These are phyloP conservation scores for Angophora floribunda DNA, from an alignment of 345 rosid species.

Conservation along the genomic window DNA sequence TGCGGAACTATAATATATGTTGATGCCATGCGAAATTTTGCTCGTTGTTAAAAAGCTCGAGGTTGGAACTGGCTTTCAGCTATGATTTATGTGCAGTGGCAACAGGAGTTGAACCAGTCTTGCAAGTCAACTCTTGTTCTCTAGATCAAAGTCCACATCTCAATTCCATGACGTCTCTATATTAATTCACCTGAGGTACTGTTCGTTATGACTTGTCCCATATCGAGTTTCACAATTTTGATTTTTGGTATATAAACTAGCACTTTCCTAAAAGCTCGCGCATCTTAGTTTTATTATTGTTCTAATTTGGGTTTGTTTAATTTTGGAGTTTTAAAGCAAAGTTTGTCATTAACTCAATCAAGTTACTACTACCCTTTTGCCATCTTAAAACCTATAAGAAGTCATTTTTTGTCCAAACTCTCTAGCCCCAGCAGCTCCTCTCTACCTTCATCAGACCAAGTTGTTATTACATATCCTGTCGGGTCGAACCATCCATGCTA, in stretches of 20 bases:
- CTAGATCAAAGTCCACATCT: no score
- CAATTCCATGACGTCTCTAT: not conserved
- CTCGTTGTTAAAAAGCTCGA: not conserved
- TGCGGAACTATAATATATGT: not conserved
- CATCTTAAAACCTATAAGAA: rapidly evolving
- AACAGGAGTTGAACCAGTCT: not conserved
- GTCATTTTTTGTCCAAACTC: rapidly evolving
- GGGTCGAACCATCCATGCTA: not conserved
- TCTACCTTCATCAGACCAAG: not conserved
- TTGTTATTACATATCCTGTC: not conserved
- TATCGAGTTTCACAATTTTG: rapidly evolving
- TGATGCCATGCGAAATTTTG: not conserved
- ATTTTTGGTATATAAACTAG: no score
- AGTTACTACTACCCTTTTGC: rapidly evolving
- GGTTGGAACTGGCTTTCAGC: not conserved
- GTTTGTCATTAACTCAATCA: rapidly evolving
- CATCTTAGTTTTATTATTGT: rapidly evolving
- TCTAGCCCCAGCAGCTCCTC: not conserved
- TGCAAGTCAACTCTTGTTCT: not conserved
- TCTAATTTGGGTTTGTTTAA: not conserved
- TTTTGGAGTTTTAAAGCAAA: rapidly evolving
- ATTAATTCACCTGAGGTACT: not conserved
- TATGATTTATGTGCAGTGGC: rapidly evolving
- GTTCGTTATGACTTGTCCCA: no score
- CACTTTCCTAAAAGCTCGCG: no score